A percentile compares a stretch with the other conserved stretches of the same genome.
These are phyloP conservation scores for Malassezia globosa DNA, from an alignment of 1,284 basidiomycete genomes.

Conservation along the genomic window DNA sequence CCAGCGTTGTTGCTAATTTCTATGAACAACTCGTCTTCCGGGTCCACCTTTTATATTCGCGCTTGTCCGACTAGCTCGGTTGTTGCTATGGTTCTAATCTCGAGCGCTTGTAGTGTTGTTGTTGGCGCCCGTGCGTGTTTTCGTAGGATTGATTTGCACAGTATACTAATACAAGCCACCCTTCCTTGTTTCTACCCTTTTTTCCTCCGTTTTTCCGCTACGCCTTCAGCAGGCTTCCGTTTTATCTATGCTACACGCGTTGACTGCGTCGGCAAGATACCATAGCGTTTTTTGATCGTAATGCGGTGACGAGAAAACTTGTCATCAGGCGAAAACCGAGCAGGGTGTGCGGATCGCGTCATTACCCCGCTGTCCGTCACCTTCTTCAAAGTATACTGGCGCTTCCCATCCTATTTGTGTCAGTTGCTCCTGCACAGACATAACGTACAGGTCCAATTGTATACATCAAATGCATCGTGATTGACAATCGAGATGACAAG, in stretches of 20 bases:
- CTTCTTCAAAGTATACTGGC: constrained; percentile 47
- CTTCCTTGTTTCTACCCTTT: too few species aligned
- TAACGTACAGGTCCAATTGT: constrained; percentile 35
- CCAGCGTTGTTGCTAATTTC: too few species aligned
- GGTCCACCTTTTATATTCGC: too few species aligned
- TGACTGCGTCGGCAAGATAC: constrained; percentile 32
- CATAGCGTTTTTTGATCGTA: constrained; percentile 44
- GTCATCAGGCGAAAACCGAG: constrained; percentile 46
- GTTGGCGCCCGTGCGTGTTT: too few species aligned
- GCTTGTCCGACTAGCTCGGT: too few species aligned
- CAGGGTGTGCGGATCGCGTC: constrained; percentile 43
- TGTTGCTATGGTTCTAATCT: too few species aligned
- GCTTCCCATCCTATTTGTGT: constrained; percentile 36
- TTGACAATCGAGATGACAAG: not conserved
- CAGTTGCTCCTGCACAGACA: not conserved
- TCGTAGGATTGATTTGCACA: too few species aligned
- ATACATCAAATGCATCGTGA: constrained; percentile 47
- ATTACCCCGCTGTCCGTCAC: constrained; percentile 31
- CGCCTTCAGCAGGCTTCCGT: not conserved
- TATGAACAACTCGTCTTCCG: too few species aligned
- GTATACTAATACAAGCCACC: too few species aligned
- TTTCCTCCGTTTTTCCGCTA: not conserved
- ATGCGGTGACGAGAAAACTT: constrained; percentile 46
- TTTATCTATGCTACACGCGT: constrained; percentile 1
- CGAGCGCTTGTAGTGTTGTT: too few species aligned